Evolutionary conservation across 176 grass and related monocot species (phyloP).

Genomic region (Eragrostis curvula): DNA sequence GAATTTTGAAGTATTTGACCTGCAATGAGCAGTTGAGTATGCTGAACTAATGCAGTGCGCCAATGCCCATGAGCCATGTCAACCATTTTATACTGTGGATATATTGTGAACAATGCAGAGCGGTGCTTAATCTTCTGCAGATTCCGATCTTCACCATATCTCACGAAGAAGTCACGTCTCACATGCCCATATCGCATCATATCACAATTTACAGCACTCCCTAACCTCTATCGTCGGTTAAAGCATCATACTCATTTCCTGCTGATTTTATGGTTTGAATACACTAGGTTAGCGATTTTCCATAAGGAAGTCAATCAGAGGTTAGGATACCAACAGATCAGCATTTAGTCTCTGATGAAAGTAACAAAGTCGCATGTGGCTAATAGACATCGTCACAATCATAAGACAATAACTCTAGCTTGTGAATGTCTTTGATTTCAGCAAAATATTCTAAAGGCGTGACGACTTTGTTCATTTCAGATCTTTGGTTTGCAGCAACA

Average conservation of each 20-base stretch:
- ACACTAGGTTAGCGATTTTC: background rate
- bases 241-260: constrained; percentile 7
- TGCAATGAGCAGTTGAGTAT: background rate
- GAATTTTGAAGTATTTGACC: constrained; percentile 51
- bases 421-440: background rate
- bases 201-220: background rate
- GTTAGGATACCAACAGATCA: background rate
- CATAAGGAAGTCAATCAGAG: background rate
- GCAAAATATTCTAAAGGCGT: background rate
- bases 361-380: background rate
- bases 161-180: background rate
- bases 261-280: background rate
- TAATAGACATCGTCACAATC: no score
- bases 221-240: background rate
- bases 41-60: no score
- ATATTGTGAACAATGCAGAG: background rate
- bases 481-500: constrained; percentile 1
- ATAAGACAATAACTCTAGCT: no score
- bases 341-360: background rate
- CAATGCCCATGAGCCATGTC: background rate
- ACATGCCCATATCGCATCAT: background rate
- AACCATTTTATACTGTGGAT: constrained; percentile 29
- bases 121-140: constrained; percentile 13
- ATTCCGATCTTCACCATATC: constrained; percentile 13
- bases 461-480: constrained; percentile 4